These are phyloP conservation scores for Cyclostephanos tholiformis DNA, from an alignment of 108 stramenopile genomes.

Conservation along the genomic window DNA sequence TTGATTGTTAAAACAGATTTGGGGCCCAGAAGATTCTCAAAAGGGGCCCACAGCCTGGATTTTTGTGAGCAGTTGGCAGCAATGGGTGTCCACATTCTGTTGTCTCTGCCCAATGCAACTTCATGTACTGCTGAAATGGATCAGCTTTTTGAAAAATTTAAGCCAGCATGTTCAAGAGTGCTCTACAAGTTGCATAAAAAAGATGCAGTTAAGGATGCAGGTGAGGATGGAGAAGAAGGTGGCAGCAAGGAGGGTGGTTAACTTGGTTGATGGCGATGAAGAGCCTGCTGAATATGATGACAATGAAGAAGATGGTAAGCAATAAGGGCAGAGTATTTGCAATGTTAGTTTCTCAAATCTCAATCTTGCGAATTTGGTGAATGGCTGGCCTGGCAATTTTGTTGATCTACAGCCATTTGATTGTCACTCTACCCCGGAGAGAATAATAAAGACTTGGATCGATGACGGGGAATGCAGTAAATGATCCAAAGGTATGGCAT, in stretches of 20 bases:
- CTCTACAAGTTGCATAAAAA: constrained; percentile 6
- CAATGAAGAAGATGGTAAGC: constrained; percentile 9
- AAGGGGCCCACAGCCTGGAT: constrained; percentile 5
- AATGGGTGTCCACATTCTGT: constrained; percentile 10
- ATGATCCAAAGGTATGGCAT: too few species aligned
- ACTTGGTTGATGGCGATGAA: background rate
- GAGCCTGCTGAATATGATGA: background rate
- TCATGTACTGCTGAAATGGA: constrained; percentile 1
- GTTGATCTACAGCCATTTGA: too few species aligned
- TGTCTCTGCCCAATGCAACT: constrained; percentile 13
- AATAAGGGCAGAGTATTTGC: constrained; percentile 2
- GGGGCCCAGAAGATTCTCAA: constrained; percentile 7
- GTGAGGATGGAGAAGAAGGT: background rate
- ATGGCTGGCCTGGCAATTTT: too few species aligned
- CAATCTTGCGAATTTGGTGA: too few species aligned
- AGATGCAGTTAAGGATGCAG: background rate
- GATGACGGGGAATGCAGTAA: too few species aligned
- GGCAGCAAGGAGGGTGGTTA: background rate
- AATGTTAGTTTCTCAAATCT: constrained; percentile 6
- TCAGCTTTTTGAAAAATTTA: too few species aligned
- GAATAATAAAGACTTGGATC: too few species aligned
- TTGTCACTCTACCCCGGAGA: too few species aligned
- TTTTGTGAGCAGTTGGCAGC: background rate
- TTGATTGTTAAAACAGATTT: background rate
- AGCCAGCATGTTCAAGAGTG: background rate